phyloP scores from a whole-genome alignment of 331 rosid genomes.

The Stylosanthes scabra region DNA sequence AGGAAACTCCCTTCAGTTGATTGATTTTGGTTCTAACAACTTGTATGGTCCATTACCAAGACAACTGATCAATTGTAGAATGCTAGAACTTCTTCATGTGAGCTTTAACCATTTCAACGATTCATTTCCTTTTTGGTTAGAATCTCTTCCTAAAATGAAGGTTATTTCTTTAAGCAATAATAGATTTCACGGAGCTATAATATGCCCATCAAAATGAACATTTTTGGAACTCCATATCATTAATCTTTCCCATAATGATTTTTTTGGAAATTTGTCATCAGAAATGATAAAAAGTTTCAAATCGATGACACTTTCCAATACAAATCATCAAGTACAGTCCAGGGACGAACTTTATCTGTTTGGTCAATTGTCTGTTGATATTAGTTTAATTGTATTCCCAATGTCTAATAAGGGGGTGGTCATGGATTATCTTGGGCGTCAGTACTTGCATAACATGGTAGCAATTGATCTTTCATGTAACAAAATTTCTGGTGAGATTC shows the following conservation, averaged over 20 bases:
- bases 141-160: conserved; percentile 27
- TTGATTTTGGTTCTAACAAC: conserved; percentile 25
- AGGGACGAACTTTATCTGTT: neutral
- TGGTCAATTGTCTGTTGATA: too few relatives aligned
- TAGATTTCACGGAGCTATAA: conserved; percentile 13
- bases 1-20: neutral
- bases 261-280: conserved; percentile 2
- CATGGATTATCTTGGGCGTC: neutral
- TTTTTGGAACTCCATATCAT: conserved; percentile 32
- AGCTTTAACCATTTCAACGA: conserved; percentile 34
- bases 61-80: conserved; percentile 12
- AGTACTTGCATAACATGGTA: neutral
- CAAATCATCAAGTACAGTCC: neutral
- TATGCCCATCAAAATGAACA: neutral
- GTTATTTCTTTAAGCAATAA: neutral
- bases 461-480: conserved; percentile 34
- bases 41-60: conserved; percentile 11
- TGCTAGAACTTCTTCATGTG: conserved; percentile 25
- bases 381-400: neutral
- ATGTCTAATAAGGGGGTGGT: conserved; percentile 27
- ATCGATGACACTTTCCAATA: conserved; percentile 12
- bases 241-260: conserved; percentile 32
- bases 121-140: conserved; percentile 34
- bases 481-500: conserved; percentile 28
- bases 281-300: neutral